Percentiles rank a stretch among this genome's conserved stretches.
These are phyloP conservation scores for Glebionis coronaria DNA, from an alignment of 129 eudicot species.

Conservation along the genomic window DNA sequence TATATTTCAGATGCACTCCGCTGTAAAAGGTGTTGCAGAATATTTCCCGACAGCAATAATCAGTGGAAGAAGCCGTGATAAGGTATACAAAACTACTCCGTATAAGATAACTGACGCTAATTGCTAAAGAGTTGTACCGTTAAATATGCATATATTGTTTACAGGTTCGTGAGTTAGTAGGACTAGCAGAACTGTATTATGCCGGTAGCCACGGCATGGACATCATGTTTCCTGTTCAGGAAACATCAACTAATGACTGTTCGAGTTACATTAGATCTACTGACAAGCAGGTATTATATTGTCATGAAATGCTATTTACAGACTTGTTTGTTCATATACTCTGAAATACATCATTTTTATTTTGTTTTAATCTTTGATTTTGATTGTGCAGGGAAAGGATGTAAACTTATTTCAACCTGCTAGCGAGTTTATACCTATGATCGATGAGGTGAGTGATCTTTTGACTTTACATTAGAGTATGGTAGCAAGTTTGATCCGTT, in stretches of 20 bases:
- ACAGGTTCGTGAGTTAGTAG: constrained; percentile 79
- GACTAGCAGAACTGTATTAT: constrained; percentile 70
- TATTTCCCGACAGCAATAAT: constrained; percentile 83
- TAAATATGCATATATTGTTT: neutral
- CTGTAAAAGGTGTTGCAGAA: constrained; percentile 66
- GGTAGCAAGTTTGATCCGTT: no score
- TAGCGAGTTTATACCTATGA: constrained; percentile 77
- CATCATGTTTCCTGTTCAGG: constrained; percentile 64
- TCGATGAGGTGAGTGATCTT: constrained; percentile 54
- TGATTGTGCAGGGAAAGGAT: constrained; percentile 60
- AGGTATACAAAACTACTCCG: constrained; percentile 43
- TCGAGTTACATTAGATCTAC: constrained; percentile 42
- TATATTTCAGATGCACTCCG: constrained; percentile 62
- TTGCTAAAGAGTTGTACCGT: neutral
- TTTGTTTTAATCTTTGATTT: neutral
- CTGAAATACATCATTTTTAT: neutral
- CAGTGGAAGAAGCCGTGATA: constrained; percentile 89
- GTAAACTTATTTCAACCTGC: constrained; percentile 89
- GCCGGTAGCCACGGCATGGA: constrained; percentile 99
- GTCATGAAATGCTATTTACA: neutral
- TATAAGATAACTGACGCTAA: neutral
- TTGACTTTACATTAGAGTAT: neutral
- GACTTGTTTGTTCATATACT: neutral
- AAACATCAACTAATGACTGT: constrained; percentile 27
- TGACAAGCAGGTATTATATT: constrained; percentile 54